Conservation (phyloP, 768 basidiomycete genomes). For the Dioszegia hungarica region DNA sequence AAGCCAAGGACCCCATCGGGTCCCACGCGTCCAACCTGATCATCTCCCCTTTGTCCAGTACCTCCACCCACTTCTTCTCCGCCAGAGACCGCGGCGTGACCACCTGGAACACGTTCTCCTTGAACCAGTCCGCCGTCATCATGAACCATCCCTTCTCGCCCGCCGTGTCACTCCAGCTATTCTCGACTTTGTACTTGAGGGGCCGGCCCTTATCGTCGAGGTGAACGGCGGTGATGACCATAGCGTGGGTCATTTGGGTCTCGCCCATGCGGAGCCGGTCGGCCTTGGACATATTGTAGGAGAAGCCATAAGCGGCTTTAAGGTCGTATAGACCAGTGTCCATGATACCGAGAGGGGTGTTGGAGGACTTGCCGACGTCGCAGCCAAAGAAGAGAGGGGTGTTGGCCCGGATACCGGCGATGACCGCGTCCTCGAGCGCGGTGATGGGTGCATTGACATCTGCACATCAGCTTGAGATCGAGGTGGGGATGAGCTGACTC, state of each 20-base stretch:
- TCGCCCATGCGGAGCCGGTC: conserved; percentile 76
- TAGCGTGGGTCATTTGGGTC: conserved; percentile 73
- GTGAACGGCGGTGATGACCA: conserved; percentile 91
- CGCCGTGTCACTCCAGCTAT: conserved; percentile 76
- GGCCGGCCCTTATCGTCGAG: conserved; percentile 69
- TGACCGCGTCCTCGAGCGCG: conserved; percentile 72
- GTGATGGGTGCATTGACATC: conserved; percentile 85
- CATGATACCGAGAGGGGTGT: conserved; percentile 71
- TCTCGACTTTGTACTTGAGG: conserved; percentile 93
- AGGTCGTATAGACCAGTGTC: conserved; percentile 76
- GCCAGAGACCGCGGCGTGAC: conserved; percentile 78
- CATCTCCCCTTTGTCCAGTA: conserved; percentile 65
- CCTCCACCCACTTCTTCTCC: conserved; percentile 71
- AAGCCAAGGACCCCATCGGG: conserved; percentile 58
- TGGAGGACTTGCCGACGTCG: conserved; percentile 84
- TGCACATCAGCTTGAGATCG: conserved; percentile 41
- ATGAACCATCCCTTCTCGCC: conserved; percentile 85
- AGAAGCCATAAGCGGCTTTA: conserved; percentile 81
- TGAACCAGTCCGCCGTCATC: conserved; percentile 85
- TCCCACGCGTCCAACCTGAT: conserved; percentile 84
- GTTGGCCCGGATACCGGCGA: conserved; percentile 80
- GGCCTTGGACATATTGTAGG: conserved; percentile 73
- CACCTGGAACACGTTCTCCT: conserved; percentile 82
- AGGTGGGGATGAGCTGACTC: conserved; percentile 49
- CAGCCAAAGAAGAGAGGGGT: conserved; percentile 94